Base-by-base conservation (phyloP, 441 rosid species). In the Adansonia rubrostipa region DNA sequence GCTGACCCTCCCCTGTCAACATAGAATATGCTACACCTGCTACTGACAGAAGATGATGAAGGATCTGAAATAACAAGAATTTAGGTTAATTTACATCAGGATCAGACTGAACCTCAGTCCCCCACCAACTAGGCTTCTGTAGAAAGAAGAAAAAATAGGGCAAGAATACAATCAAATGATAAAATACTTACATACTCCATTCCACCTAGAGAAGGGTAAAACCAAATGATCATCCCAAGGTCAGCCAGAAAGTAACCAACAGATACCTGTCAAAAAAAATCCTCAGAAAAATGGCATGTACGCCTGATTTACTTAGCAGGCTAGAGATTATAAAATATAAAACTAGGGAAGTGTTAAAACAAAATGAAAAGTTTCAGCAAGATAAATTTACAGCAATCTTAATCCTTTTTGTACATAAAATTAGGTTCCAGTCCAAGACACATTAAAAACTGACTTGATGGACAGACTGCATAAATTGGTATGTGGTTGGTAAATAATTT, bases 181-280 rank as follows among this genome's bases (percentile, higher is more conserved):
- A 7, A 45, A 56, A 14, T 56, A 91, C 92, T 88, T 86, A 89
- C 95, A 82, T 86, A 91, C 80, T 91, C 95, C 80, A 80, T 85
- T 83, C 95, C 95, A 42, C 95, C 95, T 60, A 91, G 77, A 78
- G 89, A 87, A 71, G 95, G 95, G 79, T 87, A 91, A 45, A 86
- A 67, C 93, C 93, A 89, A 77, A 81, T 68, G 75, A 91, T 91
- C 90, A 89, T 87, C 79, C 79, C 89, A 68, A 91, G 84, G 80
- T 91, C 95, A 17, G 86, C 75, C 58, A 91, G 74, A 81, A 91
- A 91, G 86, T 89, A 91, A 40, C 95, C 93, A 85, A 89, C 90
- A 40, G 95, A 89, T 40, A 85, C 81, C 95, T 91, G 89, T 82
- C 79, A 79, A 83, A 63, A 80, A 71, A 2, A 28, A 28, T 28